Evolutionary conservation across 257 asterid genomes (phyloP).

Genomic region (Solanum tarijense): DNA sequence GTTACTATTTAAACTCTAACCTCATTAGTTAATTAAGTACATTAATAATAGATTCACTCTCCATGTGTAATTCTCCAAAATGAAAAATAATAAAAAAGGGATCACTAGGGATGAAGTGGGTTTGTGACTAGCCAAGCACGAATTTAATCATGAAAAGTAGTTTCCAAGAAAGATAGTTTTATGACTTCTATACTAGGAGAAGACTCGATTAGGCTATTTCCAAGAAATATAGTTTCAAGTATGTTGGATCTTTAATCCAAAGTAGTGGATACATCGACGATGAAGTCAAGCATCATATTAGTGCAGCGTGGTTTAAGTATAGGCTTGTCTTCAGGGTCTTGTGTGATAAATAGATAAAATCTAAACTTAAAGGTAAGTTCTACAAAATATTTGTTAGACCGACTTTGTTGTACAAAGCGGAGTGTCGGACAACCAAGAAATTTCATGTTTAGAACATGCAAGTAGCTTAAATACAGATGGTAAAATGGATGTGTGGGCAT

Average conservation of each 20-base stretch:
- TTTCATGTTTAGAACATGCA: neutral
- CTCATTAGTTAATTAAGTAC: neutral
- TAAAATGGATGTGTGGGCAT: too few relatives aligned
- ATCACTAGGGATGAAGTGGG: neutral
- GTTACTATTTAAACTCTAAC: neutral
- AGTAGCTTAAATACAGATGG: neutral
- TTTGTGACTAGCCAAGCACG: neutral
- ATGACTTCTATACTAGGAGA: neutral
- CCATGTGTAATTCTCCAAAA: neutral
- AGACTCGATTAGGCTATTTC: neutral
- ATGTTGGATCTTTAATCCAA: too few relatives aligned
- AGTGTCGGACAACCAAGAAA: neutral
- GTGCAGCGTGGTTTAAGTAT: neutral
- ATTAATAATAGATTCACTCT: neutral
- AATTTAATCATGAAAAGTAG: too few relatives aligned
- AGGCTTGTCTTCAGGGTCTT: too few relatives aligned
- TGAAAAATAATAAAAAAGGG: neutral
- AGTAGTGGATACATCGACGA: neutral
- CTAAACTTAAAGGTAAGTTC: neutral
- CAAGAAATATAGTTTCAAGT: neutral
- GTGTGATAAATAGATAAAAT: neutral
- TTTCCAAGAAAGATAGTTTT: too few relatives aligned
- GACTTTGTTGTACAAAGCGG: neutral
- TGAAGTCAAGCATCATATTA: too few relatives aligned
- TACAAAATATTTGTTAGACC: too few relatives aligned